These are phyloP conservation scores for Erysiphe pulchra DNA, from an alignment of 2,329 filamentous ascomycete genomes.

Conservation along the genomic window DNA sequence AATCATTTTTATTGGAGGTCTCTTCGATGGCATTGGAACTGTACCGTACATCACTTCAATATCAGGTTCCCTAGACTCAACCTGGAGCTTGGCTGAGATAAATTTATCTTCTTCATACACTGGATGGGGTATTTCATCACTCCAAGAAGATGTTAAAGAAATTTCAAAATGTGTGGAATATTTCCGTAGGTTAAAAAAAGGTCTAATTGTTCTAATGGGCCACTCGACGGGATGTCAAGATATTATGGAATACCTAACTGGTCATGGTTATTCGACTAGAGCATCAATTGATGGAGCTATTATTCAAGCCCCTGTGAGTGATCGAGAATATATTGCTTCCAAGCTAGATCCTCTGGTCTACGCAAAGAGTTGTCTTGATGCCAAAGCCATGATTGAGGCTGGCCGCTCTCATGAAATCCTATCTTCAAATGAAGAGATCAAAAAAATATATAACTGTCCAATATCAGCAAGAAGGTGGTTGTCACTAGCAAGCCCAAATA, in stretches of 20 bases:
- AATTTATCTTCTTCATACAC: slow-evolving; percentile 18
- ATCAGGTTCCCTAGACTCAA: slow-evolving; percentile 9
- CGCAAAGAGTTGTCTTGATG: slow-evolving; percentile 14
- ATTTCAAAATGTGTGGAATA: slow-evolving; percentile 22
- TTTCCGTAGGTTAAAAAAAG: slow-evolving; percentile 17
- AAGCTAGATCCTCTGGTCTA: slow-evolving; percentile 16
- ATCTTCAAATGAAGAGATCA: slow-evolving; percentile 7
- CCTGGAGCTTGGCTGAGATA: slow-evolving; percentile 22
- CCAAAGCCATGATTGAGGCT: slow-evolving; percentile 17
- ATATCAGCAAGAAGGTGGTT: slow-evolving; percentile 32
- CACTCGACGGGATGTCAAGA: slow-evolving; percentile 47
- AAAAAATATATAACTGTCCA: slow-evolving; percentile 16
- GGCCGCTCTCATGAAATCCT: slow-evolving; percentile 21
- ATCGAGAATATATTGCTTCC: slow-evolving; percentile 27
- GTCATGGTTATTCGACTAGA: slow-evolving; percentile 12
- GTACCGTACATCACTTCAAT: slow-evolving; percentile 21
- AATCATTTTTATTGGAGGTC: slow-evolving; percentile 27
- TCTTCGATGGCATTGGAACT: slow-evolving; percentile 25
- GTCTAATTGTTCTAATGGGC: slow-evolving; percentile 40
- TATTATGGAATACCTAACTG: slow-evolving; percentile 32
- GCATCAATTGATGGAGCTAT: slow-evolving; percentile 31
- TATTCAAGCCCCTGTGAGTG: slow-evolving; percentile 38
- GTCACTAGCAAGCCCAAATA: slow-evolving; percentile 26
- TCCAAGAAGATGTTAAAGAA: slow-evolving; percentile 23
- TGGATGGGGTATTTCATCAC: slow-evolving; percentile 18